Evolutionary conservation across 192 early-diverging fungal species (phyloP), one percentile per base, ranked within the genome.

Genomic region (Blastocladiella britannica): DNA sequence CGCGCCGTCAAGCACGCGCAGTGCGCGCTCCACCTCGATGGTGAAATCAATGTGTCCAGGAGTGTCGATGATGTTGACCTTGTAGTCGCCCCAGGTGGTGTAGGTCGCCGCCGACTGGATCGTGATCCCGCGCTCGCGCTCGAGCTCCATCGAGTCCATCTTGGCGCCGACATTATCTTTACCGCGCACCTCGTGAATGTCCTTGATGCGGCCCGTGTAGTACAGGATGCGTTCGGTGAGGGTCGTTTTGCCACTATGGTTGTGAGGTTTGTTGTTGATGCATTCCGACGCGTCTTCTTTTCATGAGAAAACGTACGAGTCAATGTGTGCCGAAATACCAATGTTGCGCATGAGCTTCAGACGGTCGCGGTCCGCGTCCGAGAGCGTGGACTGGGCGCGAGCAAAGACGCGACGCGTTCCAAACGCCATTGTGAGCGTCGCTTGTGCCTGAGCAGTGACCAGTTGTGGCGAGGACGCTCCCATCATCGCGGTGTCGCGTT

Each of bases 91-190:
- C 87, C 87, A 89, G 52, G 72, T 67, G n/a, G 80, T 78, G 67
- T 83, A 87, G 18, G 87, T 89, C 25, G 87, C 84, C n/a, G 87
- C 87, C 29, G 81, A 83, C 70, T 87, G 83, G 61, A 89, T 89
- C 26, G 87, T 89, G 61, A 89, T 89, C 28, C 87, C 87, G 70
- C 85, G 83, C 68, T 97, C 94, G 59, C 91, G 77, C 74, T 95
- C 94, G 24, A 95, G 75, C 26, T 95, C 91, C 94, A 97, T 97
- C 30, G 88, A 93, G 72, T 98, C 94, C 94, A 98, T 98, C 63
- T 90, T 95, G 12, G 94, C 94, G 55, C 91, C 94, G 31, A 93
- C 88, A 65, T 81, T 82, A 65, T 89, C 85, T 60, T 76, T 78
- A 59, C 85, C 85, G 60, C 87, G 83, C 28, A 89, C 85, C 61